phyloP scores from a whole-genome alignment of 352 stramenopile genomes.

The Blastocystis sp. region DNA sequence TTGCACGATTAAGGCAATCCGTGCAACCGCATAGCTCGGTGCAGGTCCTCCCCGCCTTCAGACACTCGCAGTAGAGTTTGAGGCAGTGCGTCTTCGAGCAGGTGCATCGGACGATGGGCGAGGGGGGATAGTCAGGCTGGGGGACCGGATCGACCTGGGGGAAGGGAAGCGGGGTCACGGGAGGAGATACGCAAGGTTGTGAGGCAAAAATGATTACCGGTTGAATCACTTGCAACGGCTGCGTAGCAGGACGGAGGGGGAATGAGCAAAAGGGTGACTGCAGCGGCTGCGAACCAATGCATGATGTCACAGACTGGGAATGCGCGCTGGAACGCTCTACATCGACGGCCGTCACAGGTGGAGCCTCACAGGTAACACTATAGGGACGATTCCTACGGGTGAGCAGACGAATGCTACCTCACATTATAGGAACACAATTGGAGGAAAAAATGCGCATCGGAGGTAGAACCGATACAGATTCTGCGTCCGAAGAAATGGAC shows the following conservation, averaged over 20 bases:
- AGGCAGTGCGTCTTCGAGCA: constrained; percentile 37
- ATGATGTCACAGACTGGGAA: background rate
- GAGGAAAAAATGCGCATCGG: background rate
- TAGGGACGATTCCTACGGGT: background rate
- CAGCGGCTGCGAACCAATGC: background rate
- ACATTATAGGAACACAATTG: background rate
- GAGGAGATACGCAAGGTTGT: background rate
- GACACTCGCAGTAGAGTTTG: constrained; percentile 49
- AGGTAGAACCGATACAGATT: background rate
- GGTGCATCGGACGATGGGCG: background rate
- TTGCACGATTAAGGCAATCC: background rate
- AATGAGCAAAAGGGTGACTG: background rate
- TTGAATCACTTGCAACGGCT: constrained; percentile 42
- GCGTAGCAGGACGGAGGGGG: background rate
- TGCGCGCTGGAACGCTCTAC: background rate
- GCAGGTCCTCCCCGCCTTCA: constrained; percentile 2
- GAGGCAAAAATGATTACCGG: background rate
- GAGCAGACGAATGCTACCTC: background rate
- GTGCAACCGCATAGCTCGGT: background rate
- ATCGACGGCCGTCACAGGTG: background rate
- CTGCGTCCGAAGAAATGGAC: background rate
- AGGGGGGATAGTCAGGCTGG: background rate
- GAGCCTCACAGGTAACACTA: background rate
- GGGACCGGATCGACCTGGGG: background rate
- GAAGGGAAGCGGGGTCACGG: background rate